Evolutionary conservation across 805 yeast genomes (phyloP), one percentile per base, ranked within the genome.

Genomic region (Hemisphaericaspora nanyangensis): DNA sequence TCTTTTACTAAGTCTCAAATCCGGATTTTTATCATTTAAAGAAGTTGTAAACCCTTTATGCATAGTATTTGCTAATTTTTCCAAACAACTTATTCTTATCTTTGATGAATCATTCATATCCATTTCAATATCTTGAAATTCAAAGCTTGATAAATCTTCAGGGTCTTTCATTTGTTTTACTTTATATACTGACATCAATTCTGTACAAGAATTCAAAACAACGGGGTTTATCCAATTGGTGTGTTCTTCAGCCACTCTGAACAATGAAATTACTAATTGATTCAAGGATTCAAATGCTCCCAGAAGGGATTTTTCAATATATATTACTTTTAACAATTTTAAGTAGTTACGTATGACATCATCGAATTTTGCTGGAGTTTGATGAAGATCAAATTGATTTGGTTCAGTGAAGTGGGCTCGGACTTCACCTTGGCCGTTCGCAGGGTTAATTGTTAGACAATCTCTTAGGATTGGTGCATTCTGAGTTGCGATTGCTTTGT

Each of bases 1-100:
- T 50, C 81, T 72, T 53, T 85, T 83, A 44, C 82, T 76, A 11
- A 51, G 50, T 0, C 34, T 36, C 16, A 58, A 34, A 19, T 74
- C 74, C n/a, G 77, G 74, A 44, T 79, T 79, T 42, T 90, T 73
- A 58, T 89, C 96, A 46, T 85, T 85, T 31, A 89, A 65, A 45
- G 95, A 85, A 4, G 84, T 55, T 42, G 83, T 85, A 62, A 87
- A 84, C 6, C 90, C 76, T 43, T 79, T 72, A 57, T 87, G 88
- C 39, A 88, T 69, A 2, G 82, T 71, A 44, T 80, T 66, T 0
- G 86, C 81, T 30, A 85, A 73, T 32, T 66, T 68, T 40, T 80
- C 85, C 43, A 75, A 45, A 5, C 60, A 47, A 16, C 63, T 46
- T 12, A 48, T 39, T 11, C 60, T 45, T 8, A 41, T 32, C 18